Evolutionary conservation across 208 protist species (phyloP), one percentile per base, ranked within the genome.

Genomic region (Acanthamoeba rhysodes): DNA sequence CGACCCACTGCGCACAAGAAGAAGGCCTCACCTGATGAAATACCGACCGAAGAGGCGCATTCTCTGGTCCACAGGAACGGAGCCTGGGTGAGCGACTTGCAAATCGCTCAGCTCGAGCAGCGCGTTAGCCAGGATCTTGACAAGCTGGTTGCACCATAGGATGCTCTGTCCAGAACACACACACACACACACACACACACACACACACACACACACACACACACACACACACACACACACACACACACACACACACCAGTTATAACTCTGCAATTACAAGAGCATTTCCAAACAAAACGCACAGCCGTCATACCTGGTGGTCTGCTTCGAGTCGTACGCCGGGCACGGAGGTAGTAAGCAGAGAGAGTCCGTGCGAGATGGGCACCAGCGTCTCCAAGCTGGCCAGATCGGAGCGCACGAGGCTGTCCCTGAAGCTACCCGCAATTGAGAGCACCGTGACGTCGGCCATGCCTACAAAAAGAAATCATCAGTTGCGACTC

Each of bases 371-470:
- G 34, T 94, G 34, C n/a, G 68, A 70, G 68, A 41, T 5, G 20
- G 90, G 92, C n/a, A 95, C 78, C 34, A 95, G 14, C 18, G 37
- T 55, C 22, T 57, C 92, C 9, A 95, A 20, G 78, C 62, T 90
- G 50, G 53, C 41, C 32, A 95, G 76, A 29, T 95, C 92, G 22
- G 74, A 90, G 2, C 68, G 92, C 18, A 95, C 76, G 57, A 95
- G 92, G 10, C 12, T 90, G 78, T 95, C 92, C 37, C 92, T 18
- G 53, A 90, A 90, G 92, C 92, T 90, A 4, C 92, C 92, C 20
- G 92, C 92, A n/a, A 95, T 95, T 24, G 92, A 95, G 8, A 95
- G 41, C 24, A 95, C 41, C 24, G n/a, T 41, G 14, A 95, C 74
- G n/a, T 95, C 29, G 24, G 18, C 92, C 57, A 95, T 55, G 62